Evolutionary conservation across 2,329 filamentous ascomycete species (phyloP), one percentile per base, ranked within the genome.

Genomic region (Aspergillus tubingensis): DNA sequence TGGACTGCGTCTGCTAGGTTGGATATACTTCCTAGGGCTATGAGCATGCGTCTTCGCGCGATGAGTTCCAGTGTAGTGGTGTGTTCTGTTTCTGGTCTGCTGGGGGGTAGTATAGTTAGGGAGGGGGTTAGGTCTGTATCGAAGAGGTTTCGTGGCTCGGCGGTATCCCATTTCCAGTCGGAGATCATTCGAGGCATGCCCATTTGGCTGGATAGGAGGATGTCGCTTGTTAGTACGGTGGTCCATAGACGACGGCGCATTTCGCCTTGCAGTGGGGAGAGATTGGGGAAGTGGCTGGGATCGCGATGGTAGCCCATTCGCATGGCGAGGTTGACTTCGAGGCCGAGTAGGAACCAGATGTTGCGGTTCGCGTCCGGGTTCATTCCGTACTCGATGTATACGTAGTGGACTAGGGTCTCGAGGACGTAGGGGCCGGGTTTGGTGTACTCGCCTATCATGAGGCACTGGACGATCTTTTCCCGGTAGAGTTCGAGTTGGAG

Each of bases 181-280:
- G 83, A 77, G 50, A 88, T 79, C 80, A 86, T 85, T 61, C 81
- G 82, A 2, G 87, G 87, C 39, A 89, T 75, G 1, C 87, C 87
- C 67, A 88, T 80, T 66, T 88, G 85, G 68, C 86, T 87, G 0
- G 85, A 82, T 1, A 85, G 80, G 10, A 88, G 74, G 2, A 85
- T 71, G 65, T 89, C 87, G 50, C 87, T 77, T 70, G 87, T 83
- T 2, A 72, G 62, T 3, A 76, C 64, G 21, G 71, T 71, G 6
- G 74, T 70, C 77, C 78, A 80, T 2, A 75, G 58, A 7, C 77
- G 72, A 23, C 77, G 69, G 25, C 78, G 68, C 70, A 80, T 84
- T 70, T 87, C 85, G 15, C 81, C 84, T 59, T 83, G 77, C 61
- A 85, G 85, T 1, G 81, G 77, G 1, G 81, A 77, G 49, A 86